Conservation (phyloP, 2,329 filamentous ascomycete species). For the Eutypa lata region DNA sequence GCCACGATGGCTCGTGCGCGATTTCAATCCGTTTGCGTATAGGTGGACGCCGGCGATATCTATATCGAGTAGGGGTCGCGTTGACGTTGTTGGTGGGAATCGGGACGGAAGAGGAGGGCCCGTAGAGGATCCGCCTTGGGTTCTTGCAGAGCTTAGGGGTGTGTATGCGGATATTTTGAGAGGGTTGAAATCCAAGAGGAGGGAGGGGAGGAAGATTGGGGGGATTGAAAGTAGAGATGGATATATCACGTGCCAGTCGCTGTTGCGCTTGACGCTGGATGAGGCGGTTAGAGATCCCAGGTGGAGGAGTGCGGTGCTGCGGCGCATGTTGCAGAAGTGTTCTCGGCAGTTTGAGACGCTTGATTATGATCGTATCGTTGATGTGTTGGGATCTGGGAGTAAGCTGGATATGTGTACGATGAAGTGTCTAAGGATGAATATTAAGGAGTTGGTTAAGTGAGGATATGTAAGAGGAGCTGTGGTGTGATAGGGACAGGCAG, state of each 20-base stretch:
- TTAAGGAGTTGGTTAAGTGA: constrained; percentile 15
- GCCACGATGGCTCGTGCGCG: constrained; percentile 22
- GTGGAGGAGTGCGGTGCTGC: constrained; percentile 14
- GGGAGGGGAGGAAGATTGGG: no score
- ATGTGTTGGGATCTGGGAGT: constrained; percentile 9
- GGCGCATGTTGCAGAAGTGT: constrained; percentile 20
- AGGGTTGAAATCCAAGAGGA: constrained; percentile 12
- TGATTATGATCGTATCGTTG: constrained; percentile 16
- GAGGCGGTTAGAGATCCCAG: constrained; percentile 20
- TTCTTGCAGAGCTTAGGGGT: constrained; percentile 15
- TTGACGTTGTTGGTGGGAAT: no score
- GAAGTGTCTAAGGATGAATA: constrained; percentile 14
- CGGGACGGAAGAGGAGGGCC: no score
- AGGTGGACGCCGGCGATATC: constrained; percentile 16
- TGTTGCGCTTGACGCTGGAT: constrained; percentile 20
- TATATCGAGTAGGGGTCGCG: constrained; percentile 2
- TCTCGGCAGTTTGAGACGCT: constrained; percentile 17
- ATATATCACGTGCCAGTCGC: constrained; percentile 19
- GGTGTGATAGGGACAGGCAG: constrained; percentile 12
- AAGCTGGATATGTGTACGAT: constrained; percentile 11
- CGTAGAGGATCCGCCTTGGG: constrained; percentile 24
- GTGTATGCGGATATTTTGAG: constrained; percentile 15
- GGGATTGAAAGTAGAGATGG: no score
- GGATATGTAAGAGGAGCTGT: constrained; percentile 21
- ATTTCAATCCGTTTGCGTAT: constrained; percentile 22